phyloP scores from a whole-genome alignment of 257 asterid species.

The Rehmannia glutinosa region DNA sequence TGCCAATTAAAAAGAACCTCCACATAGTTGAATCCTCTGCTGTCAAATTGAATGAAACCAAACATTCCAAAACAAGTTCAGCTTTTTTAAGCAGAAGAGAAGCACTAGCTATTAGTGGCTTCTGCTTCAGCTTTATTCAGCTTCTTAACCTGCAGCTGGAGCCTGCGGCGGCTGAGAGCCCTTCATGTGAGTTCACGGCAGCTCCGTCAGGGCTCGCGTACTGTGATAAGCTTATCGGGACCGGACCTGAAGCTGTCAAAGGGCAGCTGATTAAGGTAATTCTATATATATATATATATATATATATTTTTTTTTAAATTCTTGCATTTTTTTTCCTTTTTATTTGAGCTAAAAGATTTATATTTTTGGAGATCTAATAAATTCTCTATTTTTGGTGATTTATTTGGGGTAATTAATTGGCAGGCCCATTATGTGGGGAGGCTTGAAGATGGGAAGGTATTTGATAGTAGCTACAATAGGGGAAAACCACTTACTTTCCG shows the following conservation, averaged over 20 bases:
- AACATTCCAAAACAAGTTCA: neutral
- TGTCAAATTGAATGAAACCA: slow-evolving; percentile 12
- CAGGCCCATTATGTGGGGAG: slow-evolving; percentile 93
- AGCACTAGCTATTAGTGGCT: slow-evolving; percentile 27
- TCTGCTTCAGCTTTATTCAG: slow-evolving; percentile 30
- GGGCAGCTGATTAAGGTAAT: slow-evolving; percentile 52
- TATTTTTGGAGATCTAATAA: neutral
- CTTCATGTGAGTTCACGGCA: slow-evolving; percentile 31
- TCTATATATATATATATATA: neutral
- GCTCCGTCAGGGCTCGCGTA: slow-evolving; percentile 49
- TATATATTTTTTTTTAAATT: neutral
- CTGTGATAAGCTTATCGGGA: slow-evolving; percentile 45
- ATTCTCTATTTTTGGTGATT: neutral
- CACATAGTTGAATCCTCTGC: slow-evolving; percentile 11
- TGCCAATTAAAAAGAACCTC: neutral
- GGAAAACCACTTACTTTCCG: slow-evolving; percentile 92
- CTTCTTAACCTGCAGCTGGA: slow-evolving; percentile 25
- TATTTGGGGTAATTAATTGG: neutral
- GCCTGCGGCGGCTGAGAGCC: slow-evolving; percentile 26
- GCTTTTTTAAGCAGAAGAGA: slow-evolving; percentile 34
- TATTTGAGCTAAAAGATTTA: neutral
- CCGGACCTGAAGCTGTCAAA: slow-evolving; percentile 39
- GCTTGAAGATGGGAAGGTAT: slow-evolving; percentile 72
- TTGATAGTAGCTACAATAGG: slow-evolving; percentile 92
- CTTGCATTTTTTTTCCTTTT: neutral